phyloP scores from a whole-genome alignment of 129 eudicot genomes.

The Flaveria bidentis region DNA sequence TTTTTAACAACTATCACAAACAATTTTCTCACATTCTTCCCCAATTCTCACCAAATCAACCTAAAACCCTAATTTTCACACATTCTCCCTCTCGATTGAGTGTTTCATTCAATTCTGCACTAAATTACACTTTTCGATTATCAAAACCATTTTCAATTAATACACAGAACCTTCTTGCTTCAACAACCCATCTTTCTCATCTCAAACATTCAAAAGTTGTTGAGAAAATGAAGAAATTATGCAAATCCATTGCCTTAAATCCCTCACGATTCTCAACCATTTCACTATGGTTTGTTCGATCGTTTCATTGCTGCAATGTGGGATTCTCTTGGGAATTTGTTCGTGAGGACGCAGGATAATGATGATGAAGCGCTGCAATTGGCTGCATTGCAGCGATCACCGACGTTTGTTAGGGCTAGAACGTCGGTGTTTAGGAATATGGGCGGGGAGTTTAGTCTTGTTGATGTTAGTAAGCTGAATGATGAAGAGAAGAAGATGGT shows the following conservation, averaged over 20 bases:
- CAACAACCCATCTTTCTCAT: slow-evolving; percentile 30
- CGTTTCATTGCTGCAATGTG: slow-evolving; percentile 37
- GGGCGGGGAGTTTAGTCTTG: slow-evolving; percentile 59
- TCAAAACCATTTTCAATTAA: slow-evolving; percentile 3
- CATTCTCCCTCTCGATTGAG: slow-evolving; percentile 8
- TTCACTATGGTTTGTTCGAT: slow-evolving; percentile 14
- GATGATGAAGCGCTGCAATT: slow-evolving; percentile 62
- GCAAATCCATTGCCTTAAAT: slow-evolving; percentile 26
- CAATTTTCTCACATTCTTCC: slow-evolving; percentile 21
- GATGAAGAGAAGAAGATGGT: slow-evolving; percentile 57
- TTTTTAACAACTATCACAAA: slow-evolving; percentile 30
- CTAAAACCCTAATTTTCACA: slow-evolving; percentile 23
- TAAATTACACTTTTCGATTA: not conserved
- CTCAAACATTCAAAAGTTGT: slow-evolving; percentile 33
- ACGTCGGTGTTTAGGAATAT: slow-evolving; percentile 52
- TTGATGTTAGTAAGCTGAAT: slow-evolving; percentile 65
- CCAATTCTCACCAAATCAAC: slow-evolving; percentile 46
- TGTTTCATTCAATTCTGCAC: slow-evolving; percentile 25
- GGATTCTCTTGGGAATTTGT: slow-evolving; percentile 42
- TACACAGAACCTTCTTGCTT: slow-evolving; percentile 39
- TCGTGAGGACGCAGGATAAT: slow-evolving; percentile 36
- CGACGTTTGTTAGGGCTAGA: slow-evolving; percentile 60
- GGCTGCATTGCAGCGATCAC: slow-evolving; percentile 79
- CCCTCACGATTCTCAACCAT: slow-evolving; percentile 24
- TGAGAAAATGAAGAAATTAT: slow-evolving; percentile 32